A percentile compares a stretch with the other conserved stretches of the same genome.
phyloP scores from a whole-genome alignment of 2,329 filamentous ascomycete species.

The Fusarium stilboides region DNA sequence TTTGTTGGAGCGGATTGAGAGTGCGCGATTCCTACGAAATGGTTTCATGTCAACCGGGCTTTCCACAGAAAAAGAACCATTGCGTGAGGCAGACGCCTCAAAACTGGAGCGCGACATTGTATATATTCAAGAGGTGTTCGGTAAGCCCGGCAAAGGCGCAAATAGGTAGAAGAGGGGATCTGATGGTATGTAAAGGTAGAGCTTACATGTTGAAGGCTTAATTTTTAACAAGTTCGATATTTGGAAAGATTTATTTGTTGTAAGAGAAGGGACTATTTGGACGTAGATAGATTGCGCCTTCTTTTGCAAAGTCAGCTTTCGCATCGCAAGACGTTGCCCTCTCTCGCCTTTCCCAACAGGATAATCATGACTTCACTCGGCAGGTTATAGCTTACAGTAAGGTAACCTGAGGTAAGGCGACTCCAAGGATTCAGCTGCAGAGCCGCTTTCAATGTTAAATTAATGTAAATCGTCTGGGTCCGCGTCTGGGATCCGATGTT shows the following conservation, averaged over 20 bases:
- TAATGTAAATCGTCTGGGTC: conserved; percentile 35
- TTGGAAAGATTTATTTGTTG: neutral
- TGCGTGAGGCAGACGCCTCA: conserved; percentile 48
- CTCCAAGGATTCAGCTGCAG: conserved; percentile 30
- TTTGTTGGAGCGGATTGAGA: conserved; percentile 80
- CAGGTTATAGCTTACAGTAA: conserved; percentile 32
- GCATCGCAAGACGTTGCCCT: conserved; percentile 1
- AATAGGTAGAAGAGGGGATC: neutral
- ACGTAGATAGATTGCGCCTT: conserved; percentile 30
- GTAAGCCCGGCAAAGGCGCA: neutral
- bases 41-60: conserved; percentile 48
- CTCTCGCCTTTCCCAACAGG: conserved; percentile 2
- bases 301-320: conserved; percentile 35
- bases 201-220: conserved; percentile 43
- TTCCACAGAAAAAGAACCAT: conserved; percentile 39
- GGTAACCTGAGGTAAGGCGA: conserved; percentile 23
- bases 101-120: conserved; percentile 55
- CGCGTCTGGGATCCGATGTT: conserved; percentile 21
- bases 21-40: conserved; percentile 76
- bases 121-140: neutral
- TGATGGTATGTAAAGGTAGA: conserved; percentile 12
- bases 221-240: conserved; percentile 7
- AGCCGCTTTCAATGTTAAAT: conserved; percentile 19
- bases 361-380: conserved; percentile 1
- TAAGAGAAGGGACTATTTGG: conserved; percentile 10